Conservation (phyloP, 2,329 filamentous ascomycete genomes). For the Scytalidium sp. region DNA sequence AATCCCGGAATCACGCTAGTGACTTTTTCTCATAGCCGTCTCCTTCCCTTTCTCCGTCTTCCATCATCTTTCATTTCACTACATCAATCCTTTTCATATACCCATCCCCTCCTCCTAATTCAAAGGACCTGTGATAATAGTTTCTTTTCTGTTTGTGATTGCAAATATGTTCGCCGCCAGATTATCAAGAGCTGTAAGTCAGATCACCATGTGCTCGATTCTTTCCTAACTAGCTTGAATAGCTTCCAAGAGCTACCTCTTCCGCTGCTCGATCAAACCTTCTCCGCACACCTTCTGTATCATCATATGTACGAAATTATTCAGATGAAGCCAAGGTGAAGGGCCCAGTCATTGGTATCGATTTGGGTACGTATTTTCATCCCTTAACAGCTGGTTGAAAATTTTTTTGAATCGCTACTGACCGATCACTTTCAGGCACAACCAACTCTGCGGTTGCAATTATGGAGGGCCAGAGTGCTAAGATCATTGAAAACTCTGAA, state of each 20-base stretch:
- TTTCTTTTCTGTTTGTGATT: slow-evolving; percentile 14
- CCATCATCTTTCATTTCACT: slow-evolving; percentile 7
- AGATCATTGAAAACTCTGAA: slow-evolving; percentile 97
- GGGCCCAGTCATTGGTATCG: slow-evolving; percentile 96
- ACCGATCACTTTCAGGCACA: slow-evolving; percentile 53
- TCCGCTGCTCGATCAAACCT: slow-evolving; percentile 64
- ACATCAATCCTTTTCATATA: slow-evolving; percentile 8
- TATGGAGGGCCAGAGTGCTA: slow-evolving; percentile 94
- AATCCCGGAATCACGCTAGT: background rate
- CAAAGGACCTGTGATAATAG: slow-evolving; percentile 6
- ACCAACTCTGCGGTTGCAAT: slow-evolving; percentile 97
- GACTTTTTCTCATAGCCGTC: slow-evolving; percentile 6
- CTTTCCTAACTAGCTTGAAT: slow-evolving; percentile 25
- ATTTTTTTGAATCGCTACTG: slow-evolving; percentile 14
- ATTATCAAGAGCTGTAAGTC: slow-evolving; percentile 72
- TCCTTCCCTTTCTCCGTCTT: slow-evolving; percentile 13
- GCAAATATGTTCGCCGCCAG: slow-evolving; percentile 69
- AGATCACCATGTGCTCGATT: slow-evolving; percentile 8
- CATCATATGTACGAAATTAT: slow-evolving; percentile 75
- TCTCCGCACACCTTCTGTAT: slow-evolving; percentile 67
- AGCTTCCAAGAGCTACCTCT: slow-evolving; percentile 77
- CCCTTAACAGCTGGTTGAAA: too few species aligned
- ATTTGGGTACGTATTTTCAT: slow-evolving; percentile 66
- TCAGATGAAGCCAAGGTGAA: slow-evolving; percentile 85
- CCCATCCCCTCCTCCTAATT: slow-evolving; percentile 6